Evolutionary conservation across 768 basidiomycete genomes (phyloP), one percentile per base, ranked within the genome.

Genomic region (Coprinellus micaceus): DNA sequence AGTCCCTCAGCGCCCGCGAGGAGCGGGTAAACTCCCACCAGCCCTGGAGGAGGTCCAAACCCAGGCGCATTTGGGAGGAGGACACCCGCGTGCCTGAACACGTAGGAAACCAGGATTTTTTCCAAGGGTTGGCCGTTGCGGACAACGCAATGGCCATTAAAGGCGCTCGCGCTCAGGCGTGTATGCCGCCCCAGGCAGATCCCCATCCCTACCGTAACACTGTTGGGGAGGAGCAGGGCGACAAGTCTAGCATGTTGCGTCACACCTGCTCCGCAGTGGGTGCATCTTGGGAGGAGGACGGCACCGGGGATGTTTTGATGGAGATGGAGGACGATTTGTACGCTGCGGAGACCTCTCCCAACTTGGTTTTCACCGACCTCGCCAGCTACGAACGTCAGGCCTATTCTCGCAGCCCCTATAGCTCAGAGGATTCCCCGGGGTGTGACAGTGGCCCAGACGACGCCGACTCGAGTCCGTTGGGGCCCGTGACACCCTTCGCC

Each of bases 131-230:
- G 82, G 77, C 81, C 71, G 76, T 71, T 75, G 85, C 88, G 85
- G 84, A 69, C 69, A 82, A 88, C 88, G 86, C 85, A 76, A 69
- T 80, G 67, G 85, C 83, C 76, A 89, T 88, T 88, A 89, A 90
- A 88, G 88, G 88, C 83, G 67, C 80, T 72, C 85, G 75, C 85
- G 86, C 85, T 82, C 79, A 89, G 82, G 85, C 86, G 84, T 85
- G 85, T 77, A 80, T 85, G 85, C 86, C 88, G 86, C 89, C 89
- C 88, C 72, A 77, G 69, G 55, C 46, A 47, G 25, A 47, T 69
- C 67, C 61, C 67, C 69, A 61, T 58, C 39, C 56, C 60, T 50
- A 39, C 36, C 26, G 46, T 56, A 54, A 59, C 61, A 59, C 60
- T 52, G 30, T 57, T 59, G 57, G 59, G 49, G 73, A 67, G 29